A percentile compares a stretch with the other conserved stretches of the same genome.
phyloP scores from a whole-genome alignment of 768 basidiomycete species.

The Russula earlei region DNA sequence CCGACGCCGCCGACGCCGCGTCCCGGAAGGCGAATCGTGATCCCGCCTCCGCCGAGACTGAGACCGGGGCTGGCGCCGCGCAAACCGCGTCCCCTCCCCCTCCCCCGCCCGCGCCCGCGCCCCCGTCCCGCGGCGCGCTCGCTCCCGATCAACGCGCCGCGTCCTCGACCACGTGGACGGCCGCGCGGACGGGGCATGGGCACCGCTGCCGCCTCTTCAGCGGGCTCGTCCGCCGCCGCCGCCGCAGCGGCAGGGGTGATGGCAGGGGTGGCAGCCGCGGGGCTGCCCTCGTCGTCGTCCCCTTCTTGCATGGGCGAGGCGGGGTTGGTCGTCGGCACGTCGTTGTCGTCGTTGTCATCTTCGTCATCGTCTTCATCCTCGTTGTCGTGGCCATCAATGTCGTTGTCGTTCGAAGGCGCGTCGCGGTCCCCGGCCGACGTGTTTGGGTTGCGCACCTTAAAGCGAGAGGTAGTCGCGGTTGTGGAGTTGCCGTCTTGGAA shows the following conservation, averaged over 20 bases:
- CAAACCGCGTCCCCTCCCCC: constrained; percentile 24
- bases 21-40: constrained; percentile 25
- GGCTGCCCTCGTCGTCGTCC: constrained; percentile 7
- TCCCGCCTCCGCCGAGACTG: not conserved
- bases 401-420: constrained; percentile 7
- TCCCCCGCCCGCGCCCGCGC: constrained; percentile 26
- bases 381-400: not conserved
- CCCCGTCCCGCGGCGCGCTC: constrained; percentile 22
- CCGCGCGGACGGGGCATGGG: constrained; percentile 19
- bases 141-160: constrained; percentile 21
- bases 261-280: not conserved
- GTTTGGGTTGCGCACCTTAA: constrained; percentile 5
- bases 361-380: constrained; percentile 19
- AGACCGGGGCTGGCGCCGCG: too few relatives aligned
- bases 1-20: constrained; percentile 24
- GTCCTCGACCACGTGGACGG: constrained; percentile 24
- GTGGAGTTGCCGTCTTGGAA: constrained; percentile 6
- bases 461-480: not conserved
- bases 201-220: not conserved
- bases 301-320: constrained; percentile 8
- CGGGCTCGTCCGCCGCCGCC: not conserved
- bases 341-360: constrained; percentile 5
- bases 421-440: not conserved
- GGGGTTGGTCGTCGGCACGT: constrained; percentile 1
- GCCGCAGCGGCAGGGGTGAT: constrained; percentile 6